Conservation (phyloP, 2,329 filamentous ascomycete species). For the Seiridium cupressi region DNA sequence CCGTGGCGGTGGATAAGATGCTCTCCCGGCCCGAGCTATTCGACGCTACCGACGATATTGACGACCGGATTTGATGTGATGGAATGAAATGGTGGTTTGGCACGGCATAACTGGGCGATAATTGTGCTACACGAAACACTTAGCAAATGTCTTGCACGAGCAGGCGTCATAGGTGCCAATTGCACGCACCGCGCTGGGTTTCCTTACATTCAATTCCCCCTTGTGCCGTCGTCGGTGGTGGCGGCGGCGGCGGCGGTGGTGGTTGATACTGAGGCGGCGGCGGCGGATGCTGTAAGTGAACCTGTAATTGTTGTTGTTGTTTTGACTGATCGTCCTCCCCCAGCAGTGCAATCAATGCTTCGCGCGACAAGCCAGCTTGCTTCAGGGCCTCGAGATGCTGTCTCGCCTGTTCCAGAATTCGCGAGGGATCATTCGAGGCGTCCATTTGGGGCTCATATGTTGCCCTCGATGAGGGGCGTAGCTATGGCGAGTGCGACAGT, state of each 20-base stretch:
- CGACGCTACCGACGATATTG: constrained; percentile 26
- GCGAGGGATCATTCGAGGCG: constrained; percentile 20
- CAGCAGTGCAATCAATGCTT: constrained; percentile 25
- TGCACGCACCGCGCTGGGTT: not conserved
- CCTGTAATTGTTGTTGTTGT: constrained; percentile 9
- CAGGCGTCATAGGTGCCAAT: not conserved
- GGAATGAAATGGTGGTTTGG: constrained; percentile 23
- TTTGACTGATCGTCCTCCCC: constrained; percentile 18
- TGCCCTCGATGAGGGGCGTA: constrained; percentile 5
- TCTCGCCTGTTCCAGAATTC: constrained; percentile 28
- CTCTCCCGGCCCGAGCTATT: constrained; percentile 30
- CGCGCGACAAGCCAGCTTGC: constrained; percentile 29
- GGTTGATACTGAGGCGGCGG: constrained; percentile 11
- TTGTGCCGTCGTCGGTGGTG: constrained; percentile 15
- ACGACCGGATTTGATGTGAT: constrained; percentile 24
- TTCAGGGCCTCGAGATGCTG: constrained; percentile 30
- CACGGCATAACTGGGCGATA: constrained; percentile 15
- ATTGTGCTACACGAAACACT: constrained; percentile 8
- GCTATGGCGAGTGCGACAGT: not conserved
- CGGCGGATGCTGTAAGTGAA: constrained; percentile 8
- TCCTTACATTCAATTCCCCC: constrained; percentile 18
- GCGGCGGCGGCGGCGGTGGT: constrained; percentile 6
- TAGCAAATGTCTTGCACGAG: not conserved
- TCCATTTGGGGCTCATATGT: constrained; percentile 1
- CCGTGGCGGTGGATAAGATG: constrained; percentile 27